A percentile compares a stretch with the other conserved stretches of the same genome.
These are phyloP conservation scores for Cryptomeria japonica DNA, from an alignment of 75 land plant species.

Conservation along the genomic window DNA sequence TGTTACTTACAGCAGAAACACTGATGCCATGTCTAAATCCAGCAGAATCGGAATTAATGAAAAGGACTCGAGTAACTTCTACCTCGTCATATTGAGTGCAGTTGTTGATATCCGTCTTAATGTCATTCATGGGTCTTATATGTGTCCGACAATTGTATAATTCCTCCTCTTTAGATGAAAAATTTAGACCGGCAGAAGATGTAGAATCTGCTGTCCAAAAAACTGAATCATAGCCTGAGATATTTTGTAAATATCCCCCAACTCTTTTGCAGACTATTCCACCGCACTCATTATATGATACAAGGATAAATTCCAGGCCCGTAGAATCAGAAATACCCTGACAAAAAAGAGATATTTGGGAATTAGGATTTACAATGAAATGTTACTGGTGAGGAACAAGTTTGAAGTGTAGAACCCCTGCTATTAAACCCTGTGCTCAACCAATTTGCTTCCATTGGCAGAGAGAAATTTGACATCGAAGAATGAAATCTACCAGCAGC, in stretches of 20 bases:
- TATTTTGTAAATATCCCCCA: slow-evolving; percentile 39
- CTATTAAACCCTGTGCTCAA: background rate
- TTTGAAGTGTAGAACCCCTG: background rate
- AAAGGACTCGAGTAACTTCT: slow-evolving; percentile 59
- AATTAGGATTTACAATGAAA: background rate
- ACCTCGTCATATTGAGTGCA: slow-evolving; percentile 15
- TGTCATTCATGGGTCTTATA: slow-evolving; percentile 20
- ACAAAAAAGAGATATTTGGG: slow-evolving; percentile 2
- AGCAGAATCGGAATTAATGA: slow-evolving; percentile 55
- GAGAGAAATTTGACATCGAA: background rate
- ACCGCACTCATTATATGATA: slow-evolving; percentile 80
- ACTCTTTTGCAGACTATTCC: slow-evolving; percentile 75
- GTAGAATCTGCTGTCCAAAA: slow-evolving; percentile 69
- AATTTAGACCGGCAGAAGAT: slow-evolving; percentile 40
- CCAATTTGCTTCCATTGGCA: background rate
- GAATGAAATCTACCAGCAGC: background rate
- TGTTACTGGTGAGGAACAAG: background rate
- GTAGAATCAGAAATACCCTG: slow-evolving; percentile 76
- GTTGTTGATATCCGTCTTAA: background rate
- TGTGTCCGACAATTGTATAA: slow-evolving; percentile 55
- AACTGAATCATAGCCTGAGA: slow-evolving; percentile 47
- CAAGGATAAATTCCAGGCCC: slow-evolving; percentile 70
- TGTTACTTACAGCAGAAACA: slow-evolving; percentile 20
- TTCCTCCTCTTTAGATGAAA: slow-evolving; percentile 54
- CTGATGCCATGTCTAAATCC: slow-evolving; percentile 31